Base-by-base conservation (phyloP, 176 grass and related monocot species). In the Cymbopogon citratus region DNA sequence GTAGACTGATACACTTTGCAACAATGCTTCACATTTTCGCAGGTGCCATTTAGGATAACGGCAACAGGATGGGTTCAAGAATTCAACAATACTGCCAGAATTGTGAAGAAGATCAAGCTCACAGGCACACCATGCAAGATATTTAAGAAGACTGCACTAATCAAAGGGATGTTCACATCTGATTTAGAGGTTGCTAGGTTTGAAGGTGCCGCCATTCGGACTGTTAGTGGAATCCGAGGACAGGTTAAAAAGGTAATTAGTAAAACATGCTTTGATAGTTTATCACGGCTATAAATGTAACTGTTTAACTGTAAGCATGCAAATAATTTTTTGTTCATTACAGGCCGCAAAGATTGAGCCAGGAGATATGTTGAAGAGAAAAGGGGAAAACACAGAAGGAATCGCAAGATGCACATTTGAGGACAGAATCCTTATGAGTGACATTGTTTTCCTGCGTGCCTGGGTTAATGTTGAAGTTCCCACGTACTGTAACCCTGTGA, bases 71-170 rank as follows among this genome's bases (percentile, higher is more conserved):
- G 85, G 85, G 80, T 94, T 80, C 96, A 98, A 89, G 96, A 95
- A 86, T 98, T 98, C 68, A 98, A 98, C 68, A 94, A 91, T 86
- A 86, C 81, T 84, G 87, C 92, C 19, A 78, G 79, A 86, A 95
- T 98, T 86, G 89, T 93, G 90, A 98, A 98, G 90, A 98, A 98
- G 84, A 98, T 98, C 77, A 95, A 98, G 63, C 92, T 98, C 23
- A 90, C 90, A 76, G 91, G 96, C 19, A 60, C 72, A 90, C 92
- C 96, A 63, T 93, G 85, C 82, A 98, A 98, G 80, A 98, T 98
- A 81, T 98, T 93, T 74, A 98, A 91, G 67, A 98, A 98, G 81
- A 98, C 92, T 29, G 92, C 96, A 75, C 82, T 98, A 11, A 84
- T 98, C 66, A 98, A 95, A 84, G 89, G 91, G 72, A 95, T 98